A percentile compares a stretch with the other conserved stretches of the same genome.
Evolutionary conservation across 768 basidiomycete species (phyloP).

Genomic region (Macrolepiota dolichaula): DNA sequence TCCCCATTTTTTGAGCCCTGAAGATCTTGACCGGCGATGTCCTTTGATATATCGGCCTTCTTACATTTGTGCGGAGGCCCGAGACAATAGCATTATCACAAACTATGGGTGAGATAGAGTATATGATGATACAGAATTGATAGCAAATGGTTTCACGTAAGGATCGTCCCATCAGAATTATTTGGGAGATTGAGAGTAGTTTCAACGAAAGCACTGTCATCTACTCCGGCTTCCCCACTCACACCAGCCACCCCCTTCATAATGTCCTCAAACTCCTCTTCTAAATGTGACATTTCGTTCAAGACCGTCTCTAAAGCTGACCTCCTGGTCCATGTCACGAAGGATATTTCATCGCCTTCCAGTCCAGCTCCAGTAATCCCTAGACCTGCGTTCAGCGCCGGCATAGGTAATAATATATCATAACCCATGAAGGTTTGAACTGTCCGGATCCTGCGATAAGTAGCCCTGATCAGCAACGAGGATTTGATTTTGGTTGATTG

Average conservation of each 20-base stretch:
- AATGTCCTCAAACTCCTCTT: constrained; percentile 52
- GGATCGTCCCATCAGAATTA: background rate
- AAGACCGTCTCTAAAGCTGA: constrained; percentile 50
- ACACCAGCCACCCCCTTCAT: background rate
- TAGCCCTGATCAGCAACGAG: constrained; percentile 46
- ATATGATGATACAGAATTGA: background rate
- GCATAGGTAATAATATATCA: constrained; percentile 48
- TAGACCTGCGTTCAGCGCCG: constrained; percentile 15
- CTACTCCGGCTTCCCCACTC: background rate
- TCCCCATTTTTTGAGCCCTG: too few species aligned
- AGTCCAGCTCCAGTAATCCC: constrained; percentile 21
- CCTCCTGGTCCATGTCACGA: constrained; percentile 49
- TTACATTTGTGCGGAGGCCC: too few species aligned
- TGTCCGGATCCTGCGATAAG: constrained; percentile 57
- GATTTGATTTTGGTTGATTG: constrained; percentile 48
- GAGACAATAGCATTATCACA: too few species aligned
- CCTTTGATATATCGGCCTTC: too few species aligned
- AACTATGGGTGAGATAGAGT: too few species aligned
- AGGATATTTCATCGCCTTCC: constrained; percentile 32
- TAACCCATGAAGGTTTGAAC: constrained; percentile 69
- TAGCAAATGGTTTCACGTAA: background rate
- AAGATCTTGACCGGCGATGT: too few species aligned
- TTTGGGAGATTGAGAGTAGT: background rate
- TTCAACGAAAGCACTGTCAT: background rate
- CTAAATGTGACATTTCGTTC: constrained; percentile 51